phyloP scores from a whole-genome alignment of 78 protist species.

The Dictyostelium capitatum region DNA sequence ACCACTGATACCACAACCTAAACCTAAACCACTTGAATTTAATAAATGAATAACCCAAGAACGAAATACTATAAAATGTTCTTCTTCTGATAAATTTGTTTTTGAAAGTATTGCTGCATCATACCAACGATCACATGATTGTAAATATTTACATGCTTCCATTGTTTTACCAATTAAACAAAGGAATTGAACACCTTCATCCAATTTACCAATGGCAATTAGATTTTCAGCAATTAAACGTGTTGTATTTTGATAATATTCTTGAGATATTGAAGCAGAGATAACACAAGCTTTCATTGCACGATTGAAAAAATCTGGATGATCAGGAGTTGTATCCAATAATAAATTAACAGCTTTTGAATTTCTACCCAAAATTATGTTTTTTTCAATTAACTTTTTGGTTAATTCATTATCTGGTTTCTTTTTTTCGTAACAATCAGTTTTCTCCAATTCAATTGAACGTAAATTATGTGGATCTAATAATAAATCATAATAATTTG shows the following conservation, averaged over 20 bases:
- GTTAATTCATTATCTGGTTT: slow-evolving; percentile 42
- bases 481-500: slow-evolving; percentile 62
- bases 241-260: slow-evolving; percentile 52
- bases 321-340: slow-evolving; percentile 62
- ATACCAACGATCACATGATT: slow-evolving; percentile 60
- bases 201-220: slow-evolving; percentile 66
- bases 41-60: slow-evolving; percentile 52
- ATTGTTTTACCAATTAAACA: slow-evolving; percentile 70
- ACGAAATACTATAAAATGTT: slow-evolving; percentile 21
- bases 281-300: slow-evolving; percentile 81
- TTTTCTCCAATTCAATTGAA: slow-evolving; percentile 17
- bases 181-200: slow-evolving; percentile 81
- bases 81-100: slow-evolving; percentile 49
- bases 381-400: slow-evolving; percentile 25
- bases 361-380: slow-evolving; percentile 48
- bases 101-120: slow-evolving; percentile 78
- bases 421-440: slow-evolving; percentile 48
- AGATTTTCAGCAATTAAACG: slow-evolving; percentile 70
- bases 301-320: slow-evolving; percentile 59
- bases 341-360: slow-evolving; percentile 39
- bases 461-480: slow-evolving; percentile 10
- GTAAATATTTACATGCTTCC: slow-evolving; percentile 82
- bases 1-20: not conserved
- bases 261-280: slow-evolving; percentile 46
- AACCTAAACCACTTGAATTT: not conserved